phyloP scores from a whole-genome alignment of 371 early-diverging fungal genomes.

The Mortierella sp. region DNA sequence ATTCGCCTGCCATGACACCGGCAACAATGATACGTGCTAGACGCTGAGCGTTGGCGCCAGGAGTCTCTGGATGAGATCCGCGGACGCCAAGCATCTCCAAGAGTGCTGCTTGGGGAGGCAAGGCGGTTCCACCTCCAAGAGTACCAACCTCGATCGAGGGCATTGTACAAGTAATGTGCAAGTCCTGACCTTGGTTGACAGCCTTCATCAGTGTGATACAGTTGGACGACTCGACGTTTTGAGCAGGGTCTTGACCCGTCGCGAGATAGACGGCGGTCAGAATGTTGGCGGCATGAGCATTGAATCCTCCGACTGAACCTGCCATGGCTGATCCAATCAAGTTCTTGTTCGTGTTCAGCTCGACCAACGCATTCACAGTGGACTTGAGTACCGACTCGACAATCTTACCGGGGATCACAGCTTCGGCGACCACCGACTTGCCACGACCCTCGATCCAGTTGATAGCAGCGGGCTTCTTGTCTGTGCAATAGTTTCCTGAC shows the following conservation, averaged over 20 bases:
- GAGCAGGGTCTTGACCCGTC: slow-evolving; percentile 97
- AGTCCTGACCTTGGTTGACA: slow-evolving; percentile 77
- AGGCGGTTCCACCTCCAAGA: slow-evolving; percentile 94
- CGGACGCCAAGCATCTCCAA: slow-evolving; percentile 91
- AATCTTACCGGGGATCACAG: slow-evolving; percentile 81
- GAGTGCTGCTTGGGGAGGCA: slow-evolving; percentile 91
- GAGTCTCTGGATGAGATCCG: slow-evolving; percentile 84
- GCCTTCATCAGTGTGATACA: slow-evolving; percentile 97
- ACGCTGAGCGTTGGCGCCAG: slow-evolving; percentile 89
- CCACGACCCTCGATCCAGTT: slow-evolving; percentile 99
- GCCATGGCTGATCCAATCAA: slow-evolving; percentile 96
- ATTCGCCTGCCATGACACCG: slow-evolving; percentile 97
- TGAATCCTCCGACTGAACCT: slow-evolving; percentile 94
- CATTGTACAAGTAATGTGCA: slow-evolving; percentile 94
- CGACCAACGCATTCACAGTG: slow-evolving; percentile 80
- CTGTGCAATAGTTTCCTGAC: slow-evolving; percentile 96
- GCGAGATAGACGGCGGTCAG: slow-evolving; percentile 95
- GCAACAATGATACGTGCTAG: slow-evolving; percentile 92
- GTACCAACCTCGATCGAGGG: slow-evolving; percentile 97
- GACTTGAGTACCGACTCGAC: slow-evolving; percentile 92
- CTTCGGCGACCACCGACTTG: slow-evolving; percentile 93
- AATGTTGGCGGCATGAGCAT: slow-evolving; percentile 97
- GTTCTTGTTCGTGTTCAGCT: slow-evolving; percentile 90
- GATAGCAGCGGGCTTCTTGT: slow-evolving; percentile 97
- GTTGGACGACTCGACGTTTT: slow-evolving; percentile 94